These are phyloP conservation scores for Globisporangium echinulatum DNA, from an alignment of 352 stramenopile species.

Conservation along the genomic window DNA sequence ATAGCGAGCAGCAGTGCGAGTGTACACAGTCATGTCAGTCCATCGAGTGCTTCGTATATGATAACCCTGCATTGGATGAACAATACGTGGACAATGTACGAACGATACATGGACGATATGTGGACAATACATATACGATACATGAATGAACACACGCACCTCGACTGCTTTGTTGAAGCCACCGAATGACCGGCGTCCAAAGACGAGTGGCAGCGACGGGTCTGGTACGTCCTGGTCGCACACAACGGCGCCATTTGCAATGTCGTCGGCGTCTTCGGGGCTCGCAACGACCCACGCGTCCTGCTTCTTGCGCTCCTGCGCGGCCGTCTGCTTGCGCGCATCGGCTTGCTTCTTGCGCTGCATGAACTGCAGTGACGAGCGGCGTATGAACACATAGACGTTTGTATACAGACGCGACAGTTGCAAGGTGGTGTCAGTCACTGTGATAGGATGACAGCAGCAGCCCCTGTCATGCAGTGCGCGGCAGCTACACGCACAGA, in stretches of 20 bases:
- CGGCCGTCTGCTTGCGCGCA: slow-evolving; percentile 39
- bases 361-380: slow-evolving; percentile 54
- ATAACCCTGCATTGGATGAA: no score
- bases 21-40: background rate
- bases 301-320: slow-evolving; percentile 49
- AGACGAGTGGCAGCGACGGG: slow-evolving; percentile 66
- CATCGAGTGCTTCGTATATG: background rate
- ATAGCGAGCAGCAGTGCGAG: background rate
- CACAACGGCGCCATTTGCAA: slow-evolving; percentile 30
- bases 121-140: background rate
- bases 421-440: background rate
- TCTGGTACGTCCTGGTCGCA: slow-evolving; percentile 59
- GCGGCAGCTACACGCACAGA: no score
- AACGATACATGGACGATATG: no score
- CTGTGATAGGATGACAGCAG: background rate
- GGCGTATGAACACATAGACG: background rate
- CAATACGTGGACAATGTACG: no score
- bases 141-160: slow-evolving; percentile 10
- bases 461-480: no score
- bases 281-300: slow-evolving; percentile 40
- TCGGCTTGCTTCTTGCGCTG: slow-evolving; percentile 73
- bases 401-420: no score
- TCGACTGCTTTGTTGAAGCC: slow-evolving; percentile 81
- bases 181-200: slow-evolving; percentile 70
- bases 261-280: slow-evolving; percentile 22